A percentile compares a stretch with the other conserved stretches of the same genome.
phyloP scores from a whole-genome alignment of 225 moss, liverwort and hornwort genomes.

The Pleurozium schreberi region DNA sequence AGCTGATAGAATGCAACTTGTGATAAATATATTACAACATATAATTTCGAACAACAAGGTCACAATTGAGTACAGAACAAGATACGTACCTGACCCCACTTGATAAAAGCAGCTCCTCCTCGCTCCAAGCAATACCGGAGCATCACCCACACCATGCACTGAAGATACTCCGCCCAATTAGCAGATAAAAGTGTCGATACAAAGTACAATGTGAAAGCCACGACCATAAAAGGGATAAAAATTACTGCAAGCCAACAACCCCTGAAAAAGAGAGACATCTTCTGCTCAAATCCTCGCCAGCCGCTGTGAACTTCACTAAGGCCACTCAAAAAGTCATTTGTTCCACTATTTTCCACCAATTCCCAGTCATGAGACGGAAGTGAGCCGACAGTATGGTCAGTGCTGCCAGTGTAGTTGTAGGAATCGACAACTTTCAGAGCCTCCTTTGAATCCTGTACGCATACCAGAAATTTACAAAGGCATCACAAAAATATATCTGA shows the following conservation, averaged over 20 bases:
- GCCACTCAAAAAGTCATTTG: constrained; percentile 45
- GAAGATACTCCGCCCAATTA: constrained; percentile 47
- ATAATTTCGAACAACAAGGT: background rate
- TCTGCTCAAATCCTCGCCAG: constrained; percentile 62
- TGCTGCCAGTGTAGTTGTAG: constrained; percentile 18
- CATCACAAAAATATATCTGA: background rate
- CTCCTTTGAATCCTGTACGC: constrained; percentile 20
- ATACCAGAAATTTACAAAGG: background rate
- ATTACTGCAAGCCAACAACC: constrained; percentile 67
- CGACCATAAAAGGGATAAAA: constrained; percentile 64
- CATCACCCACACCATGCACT: constrained; percentile 67
- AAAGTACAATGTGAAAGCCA: constrained; percentile 62
- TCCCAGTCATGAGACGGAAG: constrained; percentile 36
- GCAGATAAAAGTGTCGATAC: constrained; percentile 46
- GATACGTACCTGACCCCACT: constrained; percentile 89
- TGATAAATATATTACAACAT: background rate
- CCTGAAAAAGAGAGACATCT: constrained; percentile 48
- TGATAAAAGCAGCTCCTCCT: constrained; percentile 96
- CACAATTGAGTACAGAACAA: background rate
- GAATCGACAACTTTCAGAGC: constrained; percentile 3
- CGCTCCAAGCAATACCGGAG: constrained; percentile 78
- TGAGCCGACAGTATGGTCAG: constrained; percentile 19
- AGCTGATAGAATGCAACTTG: background rate
- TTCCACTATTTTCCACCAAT: constrained; percentile 28
- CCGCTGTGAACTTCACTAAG: constrained; percentile 57